These are phyloP conservation scores for Hypoxylon fragiforme DNA, from an alignment of 495 filamentous ascomycete genomes.

Conservation along the genomic window DNA sequence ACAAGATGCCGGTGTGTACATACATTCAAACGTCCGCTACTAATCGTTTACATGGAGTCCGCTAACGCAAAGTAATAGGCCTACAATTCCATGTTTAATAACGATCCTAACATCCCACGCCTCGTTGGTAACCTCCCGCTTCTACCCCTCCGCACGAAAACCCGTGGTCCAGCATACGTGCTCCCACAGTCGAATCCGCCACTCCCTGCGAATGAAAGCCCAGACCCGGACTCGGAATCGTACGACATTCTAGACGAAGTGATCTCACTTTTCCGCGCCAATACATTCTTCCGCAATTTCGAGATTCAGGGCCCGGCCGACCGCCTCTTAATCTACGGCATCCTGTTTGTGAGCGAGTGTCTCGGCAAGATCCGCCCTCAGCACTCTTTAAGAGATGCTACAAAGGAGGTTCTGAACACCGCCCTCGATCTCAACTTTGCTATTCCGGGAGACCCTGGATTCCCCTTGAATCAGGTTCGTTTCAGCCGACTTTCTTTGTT, in stretches of 20 bases:
- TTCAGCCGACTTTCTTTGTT: background rate
- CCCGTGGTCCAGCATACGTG: constrained; percentile 87
- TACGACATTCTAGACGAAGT: constrained; percentile 97
- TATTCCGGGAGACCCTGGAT: constrained; percentile 90
- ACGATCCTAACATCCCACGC: constrained; percentile 58
- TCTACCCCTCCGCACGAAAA: constrained; percentile 87
- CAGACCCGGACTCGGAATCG: constrained; percentile 81
- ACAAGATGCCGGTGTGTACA: constrained; percentile 44
- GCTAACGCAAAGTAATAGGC: constrained; percentile 55
- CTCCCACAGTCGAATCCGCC: constrained; percentile 63
- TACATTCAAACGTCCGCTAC: too few species aligned
- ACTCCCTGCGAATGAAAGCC: constrained; percentile 68
- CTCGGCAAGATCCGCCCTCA: constrained; percentile 78
- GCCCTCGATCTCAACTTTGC: constrained; percentile 88
- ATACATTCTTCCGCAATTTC: constrained; percentile 99
- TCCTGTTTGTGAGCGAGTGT: constrained; percentile 88
- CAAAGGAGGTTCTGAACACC: constrained; percentile 58
- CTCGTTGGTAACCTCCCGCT: constrained; percentile 87
- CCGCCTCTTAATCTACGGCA: constrained; percentile 93
- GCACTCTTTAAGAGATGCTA: constrained; percentile 53
- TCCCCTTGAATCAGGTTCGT: constrained; percentile 83
- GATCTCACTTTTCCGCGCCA: constrained; percentile 90
- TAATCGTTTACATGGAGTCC: too few species aligned
- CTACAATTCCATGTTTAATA: constrained; percentile 92
- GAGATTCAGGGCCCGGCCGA: constrained; percentile 98